A percentile compares a stretch with the other conserved stretches of the same genome.
These are phyloP conservation scores for Globisporangium perplexum DNA, from an alignment of 352 stramenopile genomes.

Conservation along the genomic window DNA sequence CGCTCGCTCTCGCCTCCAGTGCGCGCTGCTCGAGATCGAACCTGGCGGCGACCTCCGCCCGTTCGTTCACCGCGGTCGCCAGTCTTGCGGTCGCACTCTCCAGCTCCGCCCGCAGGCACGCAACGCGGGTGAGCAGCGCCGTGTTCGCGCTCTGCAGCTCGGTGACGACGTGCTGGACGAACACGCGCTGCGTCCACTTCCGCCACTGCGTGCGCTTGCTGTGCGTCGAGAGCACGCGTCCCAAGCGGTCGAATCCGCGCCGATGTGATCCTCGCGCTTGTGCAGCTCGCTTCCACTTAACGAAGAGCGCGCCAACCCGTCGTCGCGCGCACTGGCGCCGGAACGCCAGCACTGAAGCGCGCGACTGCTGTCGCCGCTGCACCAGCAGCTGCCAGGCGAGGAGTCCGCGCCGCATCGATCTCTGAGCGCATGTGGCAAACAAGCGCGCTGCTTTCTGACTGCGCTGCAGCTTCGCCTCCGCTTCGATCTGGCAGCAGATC, in stretches of 20 bases:
- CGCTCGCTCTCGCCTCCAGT: background rate
- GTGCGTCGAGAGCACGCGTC: background rate
- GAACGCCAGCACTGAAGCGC: background rate
- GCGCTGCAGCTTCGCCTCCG: conserved; percentile 6
- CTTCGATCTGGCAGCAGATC: background rate
- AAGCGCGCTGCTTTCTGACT: background rate
- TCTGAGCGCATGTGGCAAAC: conserved; percentile 1
- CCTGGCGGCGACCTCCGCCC: background rate
- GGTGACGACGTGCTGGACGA: background rate
- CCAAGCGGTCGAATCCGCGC: background rate
- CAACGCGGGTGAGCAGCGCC: background rate
- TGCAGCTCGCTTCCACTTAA: conserved; percentile 1
- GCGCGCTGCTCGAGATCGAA: background rate
- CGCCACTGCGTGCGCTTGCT: conserved; percentile 1
- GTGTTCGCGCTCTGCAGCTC: background rate
- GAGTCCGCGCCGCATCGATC: background rate
- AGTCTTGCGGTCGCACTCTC: background rate
- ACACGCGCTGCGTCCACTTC: conserved; percentile 3
- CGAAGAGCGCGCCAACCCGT: background rate
- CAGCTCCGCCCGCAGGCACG: background rate
- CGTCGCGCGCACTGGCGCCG: background rate
- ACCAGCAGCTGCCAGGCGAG: conserved; percentile 1
- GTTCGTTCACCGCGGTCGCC: conserved; percentile 2
- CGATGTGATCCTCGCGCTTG: background rate
- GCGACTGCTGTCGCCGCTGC: background rate